Base-by-base conservation (phyloP, 2,329 filamentous ascomycete species). In the Xylariales sp. region DNA sequence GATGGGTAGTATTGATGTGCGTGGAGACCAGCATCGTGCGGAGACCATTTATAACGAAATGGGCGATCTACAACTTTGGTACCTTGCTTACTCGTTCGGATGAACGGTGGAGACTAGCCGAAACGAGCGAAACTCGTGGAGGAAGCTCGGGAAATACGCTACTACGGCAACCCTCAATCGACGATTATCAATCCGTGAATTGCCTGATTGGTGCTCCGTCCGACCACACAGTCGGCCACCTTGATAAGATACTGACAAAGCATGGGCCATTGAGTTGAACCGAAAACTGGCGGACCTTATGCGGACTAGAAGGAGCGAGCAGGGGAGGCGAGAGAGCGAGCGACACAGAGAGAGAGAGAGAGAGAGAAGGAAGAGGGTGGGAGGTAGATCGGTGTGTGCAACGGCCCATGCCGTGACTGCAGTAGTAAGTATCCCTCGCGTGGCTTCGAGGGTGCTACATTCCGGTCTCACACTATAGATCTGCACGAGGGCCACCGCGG, bases 81-180 rank as follows among this genome's bases (percentile, higher is more conserved):
- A 69, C 69, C 69, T 69, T 69, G 69, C 65, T 69, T 70, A 66
- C 65, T 64, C 48, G 56, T 67, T 69, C 67, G 67, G 67, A 69
- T 67, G 67, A 67, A 67, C 64, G 56, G 64, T 69, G 64, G 49
- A 62, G 57, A 58, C 60, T 18, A 58, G 61, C 67, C 60, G 56
- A 60, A 36, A 36, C 32, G 57, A 62, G 60, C 64, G 52, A 62
- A 54, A 55, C 57, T 65, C 43, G 57, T 62, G 52, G 56, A 67
- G 64, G 64, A 43, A 62, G 54, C 34, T 67, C 52, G 43, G 52
- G 28, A n/a, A 43, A 53, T 58, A 30, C 30, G 14, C 32, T 56
- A 59, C 16, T 9, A 16, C 34, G 5, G 23, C 23, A 23, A 23
- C 23, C 23, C 23, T 23, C 23, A 23, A 23, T 55, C 7, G 18